Base-by-base conservation (phyloP, 2,329 filamentous ascomycete species). In the Penicillium sp. region DNA sequence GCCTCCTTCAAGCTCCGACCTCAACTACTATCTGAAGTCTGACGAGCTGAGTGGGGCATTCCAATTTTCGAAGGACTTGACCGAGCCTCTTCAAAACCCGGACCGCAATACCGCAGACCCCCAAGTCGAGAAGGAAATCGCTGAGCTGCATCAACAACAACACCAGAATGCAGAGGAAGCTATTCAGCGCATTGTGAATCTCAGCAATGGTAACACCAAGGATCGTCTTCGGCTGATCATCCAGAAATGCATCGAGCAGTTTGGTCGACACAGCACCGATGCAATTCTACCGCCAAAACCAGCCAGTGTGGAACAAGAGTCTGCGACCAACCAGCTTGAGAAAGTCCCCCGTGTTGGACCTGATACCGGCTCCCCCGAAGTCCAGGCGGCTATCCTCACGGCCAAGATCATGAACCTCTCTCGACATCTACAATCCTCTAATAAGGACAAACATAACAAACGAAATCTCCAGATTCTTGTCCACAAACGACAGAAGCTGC, bases 341-440 rank as follows among this genome's bases (percentile, higher is more conserved):
- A 82, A 83, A 60, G 80, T 79, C 0, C 82, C 82, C 42, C 87
- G 95, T 26, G 85, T 86, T n/a, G 94, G 94, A 0, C 89, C 88
- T 4, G 94, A 99, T 69, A 99, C 93, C 1, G 94, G 94, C 29
- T 96, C 90, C 64, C 90, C 90, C 6, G 94, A 99, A 75, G 95
- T 99, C n/a, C 94, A 99, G 78, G 91, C 95, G 60, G 92, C 91
- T 39, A 95, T 99, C 63, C 74, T 99, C 70, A 99, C 94, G 3
- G 84, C 91, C 51, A 97, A 97, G 81, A 99, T 99, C 69, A 82
- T 90, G 57, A 86, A 88, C 20, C 72, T 99, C 43, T 87, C 89
- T 13, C 81, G 88, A 61, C 86, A 87, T 59, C 74, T 96, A 45
- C 81, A 88, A 66, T 80, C 78, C 34, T 82, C 85, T 61, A 90